Evolutionary conservation across 495 filamentous ascomycete genomes (phyloP).

Genomic region (Penicillium crystallinum): DNA sequence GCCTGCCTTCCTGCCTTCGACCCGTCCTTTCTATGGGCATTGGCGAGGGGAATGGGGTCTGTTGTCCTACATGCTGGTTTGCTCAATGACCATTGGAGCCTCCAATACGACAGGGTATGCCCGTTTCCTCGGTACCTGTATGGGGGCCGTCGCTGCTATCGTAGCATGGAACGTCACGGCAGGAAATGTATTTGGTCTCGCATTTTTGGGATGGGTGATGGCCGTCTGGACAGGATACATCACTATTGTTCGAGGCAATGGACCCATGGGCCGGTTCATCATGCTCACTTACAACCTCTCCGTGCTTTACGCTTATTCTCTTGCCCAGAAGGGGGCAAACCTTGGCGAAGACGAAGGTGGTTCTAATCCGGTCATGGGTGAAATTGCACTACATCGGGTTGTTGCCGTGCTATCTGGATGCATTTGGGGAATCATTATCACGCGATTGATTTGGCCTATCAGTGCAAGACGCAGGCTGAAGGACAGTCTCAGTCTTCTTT

Average conservation of each 20-base stretch:
- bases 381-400: slow-evolving; percentile 88
- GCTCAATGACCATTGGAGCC: slow-evolving; percentile 93
- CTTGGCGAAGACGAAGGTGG: slow-evolving; percentile 81
- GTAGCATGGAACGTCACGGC: slow-evolving; percentile 68
- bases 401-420: slow-evolving; percentile 83
- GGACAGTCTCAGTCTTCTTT: slow-evolving; percentile 76
- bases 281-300: slow-evolving; percentile 97
- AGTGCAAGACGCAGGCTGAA: slow-evolving; percentile 81
- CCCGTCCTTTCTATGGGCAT: slow-evolving; percentile 72
- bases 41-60: slow-evolving; percentile 98
- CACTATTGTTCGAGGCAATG: slow-evolving; percentile 76
- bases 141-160: slow-evolving; percentile 73
- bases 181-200: slow-evolving; percentile 67
- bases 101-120: slow-evolving; percentile 86
- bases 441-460: slow-evolving; percentile 87
- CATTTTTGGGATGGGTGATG: slow-evolving; percentile 73
- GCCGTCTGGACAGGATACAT: slow-evolving; percentile 81
- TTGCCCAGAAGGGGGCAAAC: slow-evolving; percentile 67
- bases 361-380: slow-evolving; percentile 69
- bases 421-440: slow-evolving; percentile 88
- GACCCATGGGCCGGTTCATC: slow-evolving; percentile 86
- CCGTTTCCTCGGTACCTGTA: slow-evolving; percentile 80
- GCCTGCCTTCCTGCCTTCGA: slow-evolving; percentile 74
- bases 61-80: slow-evolving; percentile 96
- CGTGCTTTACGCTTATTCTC: slow-evolving; percentile 87